Evolutionary conservation across 1,284 basidiomycete species (phyloP).

Genomic region (Sporisorium graminicola): DNA sequence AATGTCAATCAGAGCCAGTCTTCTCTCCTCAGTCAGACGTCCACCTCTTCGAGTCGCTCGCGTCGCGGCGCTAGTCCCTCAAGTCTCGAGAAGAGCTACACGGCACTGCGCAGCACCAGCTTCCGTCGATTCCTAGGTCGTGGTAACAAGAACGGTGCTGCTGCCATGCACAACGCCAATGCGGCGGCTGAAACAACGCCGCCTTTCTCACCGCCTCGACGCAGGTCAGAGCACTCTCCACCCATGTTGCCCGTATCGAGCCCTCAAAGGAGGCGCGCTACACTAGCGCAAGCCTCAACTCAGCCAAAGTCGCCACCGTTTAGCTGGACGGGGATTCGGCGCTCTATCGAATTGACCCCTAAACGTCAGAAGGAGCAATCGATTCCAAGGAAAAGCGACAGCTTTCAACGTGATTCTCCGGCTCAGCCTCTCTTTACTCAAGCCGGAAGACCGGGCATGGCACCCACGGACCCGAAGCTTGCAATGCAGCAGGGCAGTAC

Average conservation of each 20-base stretch:
- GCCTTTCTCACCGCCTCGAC: conserved; percentile 12
- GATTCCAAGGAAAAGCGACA: conserved; percentile 7
- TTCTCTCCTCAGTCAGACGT: conserved; percentile 36
- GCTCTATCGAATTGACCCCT: conserved; percentile 34
- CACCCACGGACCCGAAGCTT: neutral
- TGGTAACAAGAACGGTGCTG: conserved; percentile 1
- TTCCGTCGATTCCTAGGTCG: conserved; percentile 34
- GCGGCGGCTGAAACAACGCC: neutral
- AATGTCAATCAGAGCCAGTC: conserved; percentile 27
- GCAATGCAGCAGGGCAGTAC: neutral
- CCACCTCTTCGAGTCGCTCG: conserved; percentile 24
- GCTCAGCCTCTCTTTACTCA: neutral
- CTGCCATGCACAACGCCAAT: neutral
- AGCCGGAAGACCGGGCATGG: conserved; percentile 2
- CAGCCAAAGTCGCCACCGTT: conserved; percentile 23
- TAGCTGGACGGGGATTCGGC: conserved; percentile 15
- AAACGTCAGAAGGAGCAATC: conserved; percentile 10
- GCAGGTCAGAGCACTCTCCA: conserved; percentile 6
- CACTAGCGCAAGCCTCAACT: neutral
- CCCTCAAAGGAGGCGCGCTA: conserved; percentile 1
- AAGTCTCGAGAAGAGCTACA: conserved; percentile 34
- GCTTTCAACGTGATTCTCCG: neutral
- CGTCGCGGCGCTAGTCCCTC: conserved; percentile 17
- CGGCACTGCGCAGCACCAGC: conserved; percentile 32
- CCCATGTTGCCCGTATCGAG: conserved; percentile 10